Base-by-base conservation (phyloP, 768 basidiomycete genomes). In the Boletales sp. region DNA sequence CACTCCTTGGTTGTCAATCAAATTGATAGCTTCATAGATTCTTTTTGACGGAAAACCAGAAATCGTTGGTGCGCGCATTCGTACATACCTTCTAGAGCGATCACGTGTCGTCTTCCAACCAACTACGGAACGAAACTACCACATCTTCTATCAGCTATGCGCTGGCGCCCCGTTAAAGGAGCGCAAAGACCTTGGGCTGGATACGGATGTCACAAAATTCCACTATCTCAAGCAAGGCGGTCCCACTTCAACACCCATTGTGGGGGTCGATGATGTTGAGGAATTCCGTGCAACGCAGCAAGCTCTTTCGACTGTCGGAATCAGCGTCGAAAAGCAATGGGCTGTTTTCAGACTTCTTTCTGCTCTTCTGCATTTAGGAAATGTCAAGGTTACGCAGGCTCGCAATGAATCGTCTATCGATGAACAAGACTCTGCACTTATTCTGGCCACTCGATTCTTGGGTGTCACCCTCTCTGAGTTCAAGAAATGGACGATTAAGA, bases 61-160 rank as follows among this genome's bases (percentile, higher is more conserved):
- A 65, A 99, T 99, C 57, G 94, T 98, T 55, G 96, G 96, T 44
- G 96, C 96, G 5, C 84, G 95, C n/a, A 97, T 99, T 59, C 85
- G 96, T 60, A 99, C 96, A 46, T 99, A 99, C 73, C 82, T 99
- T 30, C 76, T 99, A 54, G 96, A 99, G 66, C 91, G 96, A 37
- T 97, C 96, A 36, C 86, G 96, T 54, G 87, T 99, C 54, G 94
- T 97, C 50, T 97, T 95, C 70, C 96, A 99, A 69, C 95, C 96
- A 15, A 77, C 89, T 51, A 94, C 90, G 39, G 96, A 99, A 69
- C 85, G 96, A 52, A 99, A 99, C 71, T 99, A 98, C 71, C 96
- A 99, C 70, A 97, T 99, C 60, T 99, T 99, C 77, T 98, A 99
- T 72, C 96, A 99, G 67, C 76, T 99, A n/a, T 93, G 95, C 58